Evolutionary conservation across 805 yeast genomes (phyloP).

Genomic region (Yarrowia porcina): DNA sequence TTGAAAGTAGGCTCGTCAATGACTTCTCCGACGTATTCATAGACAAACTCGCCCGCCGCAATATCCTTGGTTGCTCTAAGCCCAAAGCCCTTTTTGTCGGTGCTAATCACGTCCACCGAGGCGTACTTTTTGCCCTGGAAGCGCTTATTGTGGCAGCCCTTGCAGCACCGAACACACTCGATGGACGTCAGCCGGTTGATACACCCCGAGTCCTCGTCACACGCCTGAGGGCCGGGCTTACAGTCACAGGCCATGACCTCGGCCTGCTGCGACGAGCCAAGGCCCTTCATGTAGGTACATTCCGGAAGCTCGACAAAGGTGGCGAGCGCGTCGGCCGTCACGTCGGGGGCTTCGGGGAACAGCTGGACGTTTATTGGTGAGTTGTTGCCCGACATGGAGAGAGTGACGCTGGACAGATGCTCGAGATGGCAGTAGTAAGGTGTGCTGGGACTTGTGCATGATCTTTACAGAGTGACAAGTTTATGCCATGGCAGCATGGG

Average conservation of each 20-base stretch:
- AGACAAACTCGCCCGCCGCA: slow-evolving; percentile 65
- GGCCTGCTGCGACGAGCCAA: slow-evolving; percentile 72
- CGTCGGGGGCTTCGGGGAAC: slow-evolving; percentile 41
- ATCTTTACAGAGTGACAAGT: too few relatives aligned
- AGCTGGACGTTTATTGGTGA: slow-evolving; percentile 23
- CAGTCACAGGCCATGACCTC: slow-evolving; percentile 94
- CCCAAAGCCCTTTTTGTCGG: slow-evolving; percentile 87
- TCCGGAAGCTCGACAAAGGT: slow-evolving; percentile 56
- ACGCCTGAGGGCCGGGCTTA: slow-evolving; percentile 57
- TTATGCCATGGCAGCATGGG: too few relatives aligned
- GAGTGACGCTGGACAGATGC: too few relatives aligned
- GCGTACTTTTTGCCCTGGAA: slow-evolving; percentile 79
- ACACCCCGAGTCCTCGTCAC: slow-evolving; percentile 84
- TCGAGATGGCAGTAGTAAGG: too few relatives aligned
- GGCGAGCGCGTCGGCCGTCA: slow-evolving; percentile 63
- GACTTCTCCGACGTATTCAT: slow-evolving; percentile 93
- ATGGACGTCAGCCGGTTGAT: slow-evolving; percentile 88
- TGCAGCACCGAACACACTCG: slow-evolving; percentile 84
- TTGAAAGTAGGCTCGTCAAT: slow-evolving; percentile 77
- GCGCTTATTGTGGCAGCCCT: slow-evolving; percentile 78
- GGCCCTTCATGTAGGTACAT: slow-evolving; percentile 59
- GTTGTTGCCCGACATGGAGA: slow-evolving; percentile 24
- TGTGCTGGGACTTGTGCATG: too few relatives aligned
- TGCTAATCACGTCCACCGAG: slow-evolving; percentile 70
- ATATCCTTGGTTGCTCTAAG: slow-evolving; percentile 65